Conservation (phyloP, 129 eudicot genomes). For the Dittrichia graveolens region DNA sequence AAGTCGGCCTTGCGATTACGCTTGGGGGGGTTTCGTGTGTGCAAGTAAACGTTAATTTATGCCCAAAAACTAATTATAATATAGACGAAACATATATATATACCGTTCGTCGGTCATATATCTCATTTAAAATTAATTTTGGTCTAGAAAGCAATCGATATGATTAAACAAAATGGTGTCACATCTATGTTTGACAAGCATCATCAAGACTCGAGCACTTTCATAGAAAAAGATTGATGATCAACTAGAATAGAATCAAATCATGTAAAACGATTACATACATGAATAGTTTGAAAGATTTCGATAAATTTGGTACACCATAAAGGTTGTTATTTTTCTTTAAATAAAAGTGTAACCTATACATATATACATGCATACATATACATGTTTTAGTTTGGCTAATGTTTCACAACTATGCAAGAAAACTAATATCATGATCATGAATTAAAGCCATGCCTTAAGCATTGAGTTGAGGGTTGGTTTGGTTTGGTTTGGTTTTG, state of each 20-base stretch:
- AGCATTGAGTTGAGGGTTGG: conserved; percentile 27
- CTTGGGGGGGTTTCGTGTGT: background rate
- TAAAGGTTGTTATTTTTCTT: background rate
- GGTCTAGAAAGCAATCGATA: conserved; percentile 20
- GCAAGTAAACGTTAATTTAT: too few species aligned
- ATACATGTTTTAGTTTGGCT: background rate
- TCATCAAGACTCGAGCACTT: conserved; percentile 10
- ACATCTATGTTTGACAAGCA: background rate
- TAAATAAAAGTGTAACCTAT: background rate
- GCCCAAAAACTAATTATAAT: too few species aligned
- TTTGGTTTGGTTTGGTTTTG: conserved; percentile 27
- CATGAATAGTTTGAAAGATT: background rate
- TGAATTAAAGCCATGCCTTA: conserved; percentile 18
- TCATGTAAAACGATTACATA: conserved; percentile 12
- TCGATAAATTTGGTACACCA: conserved; percentile 7
- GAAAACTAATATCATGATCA: conserved; percentile 19
- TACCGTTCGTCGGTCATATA: conserved; percentile 16
- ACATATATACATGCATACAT: background rate
- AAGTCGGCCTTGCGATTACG: conserved; percentile 1
- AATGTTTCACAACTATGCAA: background rate
- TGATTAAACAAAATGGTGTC: conserved; percentile 15
- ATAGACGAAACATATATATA: too few species aligned
- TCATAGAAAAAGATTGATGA: background rate
- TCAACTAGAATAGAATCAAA: conserved; percentile 18
- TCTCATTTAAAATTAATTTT: conserved; percentile 8